Base-by-base conservation (phyloP, 2,329 filamentous ascomycete genomes). In the Neocatenulostroma microsporum region DNA sequence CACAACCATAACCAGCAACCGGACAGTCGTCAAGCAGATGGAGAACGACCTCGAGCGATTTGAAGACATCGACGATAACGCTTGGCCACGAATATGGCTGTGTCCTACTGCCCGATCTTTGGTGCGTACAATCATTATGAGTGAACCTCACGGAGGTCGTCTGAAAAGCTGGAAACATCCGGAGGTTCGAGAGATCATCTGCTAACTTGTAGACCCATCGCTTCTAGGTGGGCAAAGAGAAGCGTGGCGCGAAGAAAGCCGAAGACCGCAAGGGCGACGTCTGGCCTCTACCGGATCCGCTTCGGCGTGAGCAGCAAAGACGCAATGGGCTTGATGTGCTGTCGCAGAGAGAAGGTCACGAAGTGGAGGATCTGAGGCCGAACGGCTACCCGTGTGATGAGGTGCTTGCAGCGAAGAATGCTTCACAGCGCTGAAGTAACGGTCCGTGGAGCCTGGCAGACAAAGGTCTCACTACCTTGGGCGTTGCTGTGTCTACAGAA, bases 1-100 rank as follows among this genome's bases (percentile, higher is more conserved):
- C 18, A 82, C 79, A 2, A 87, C 82, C 1, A 61, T 88, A 34
- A 84, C 81, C 3, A 80, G 78, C 43, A 87, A 88, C 53, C 70
- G 74, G 15, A 74, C 73, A 1, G 77, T 82, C 29, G 73, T 76
- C 15, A 82, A 76, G 46, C 72, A 79, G 45, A 74, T 88, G 29
- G 76, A 83, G 46, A 57, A 54, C 17, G 62, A 69, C 3, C 63
- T 82, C 31, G 75, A 80, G 42, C 64, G 68, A 41, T 62, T 71
- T 41, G 60, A 67, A 32, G 55, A 62, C 15, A 67, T 76, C 21
- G 58, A 63, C 21, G 67, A 78, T 32, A 53, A 60, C 17, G 20
- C 31, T 7, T 79, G 78, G 12, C 80, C 80, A 1, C 63, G 68
- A 43, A 69, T 83, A 14, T 82, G 78, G 74, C 62, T 81, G 2